These are phyloP conservation scores for Colletotrichum spinosum DNA, from an alignment of 2,329 filamentous ascomycete species.

Conservation along the genomic window DNA sequence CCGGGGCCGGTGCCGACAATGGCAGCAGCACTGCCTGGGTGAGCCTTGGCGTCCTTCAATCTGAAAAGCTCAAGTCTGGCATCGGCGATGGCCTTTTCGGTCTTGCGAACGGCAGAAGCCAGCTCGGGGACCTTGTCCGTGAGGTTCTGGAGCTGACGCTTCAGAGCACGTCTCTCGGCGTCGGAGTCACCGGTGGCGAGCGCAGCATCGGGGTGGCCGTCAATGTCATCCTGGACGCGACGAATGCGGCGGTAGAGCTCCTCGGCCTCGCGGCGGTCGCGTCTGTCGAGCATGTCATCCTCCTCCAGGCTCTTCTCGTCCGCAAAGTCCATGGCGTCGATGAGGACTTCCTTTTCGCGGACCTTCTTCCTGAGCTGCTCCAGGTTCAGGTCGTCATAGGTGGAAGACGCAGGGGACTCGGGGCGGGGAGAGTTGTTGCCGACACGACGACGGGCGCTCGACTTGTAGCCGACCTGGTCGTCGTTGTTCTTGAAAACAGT, in stretches of 20 bases:
- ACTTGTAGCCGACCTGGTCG: conserved; percentile 90
- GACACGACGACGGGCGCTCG: conserved; percentile 88
- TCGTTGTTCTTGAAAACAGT: conserved; percentile 98
- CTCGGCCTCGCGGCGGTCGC: conserved; percentile 91
- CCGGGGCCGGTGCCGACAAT: conserved; percentile 95
- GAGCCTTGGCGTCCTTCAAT: conserved; percentile 89
- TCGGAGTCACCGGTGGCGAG: conserved; percentile 82
- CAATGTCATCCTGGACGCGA: conserved; percentile 93
- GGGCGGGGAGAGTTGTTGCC: conserved; percentile 85
- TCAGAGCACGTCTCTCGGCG: conserved; percentile 86
- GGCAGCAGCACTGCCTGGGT: conserved; percentile 82
- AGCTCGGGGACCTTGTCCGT: conserved; percentile 92
- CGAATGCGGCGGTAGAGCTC: conserved; percentile 94
- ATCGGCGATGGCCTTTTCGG: conserved; percentile 93
- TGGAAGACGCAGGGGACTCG: conserved; percentile 76
- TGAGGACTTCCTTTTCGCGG: conserved; percentile 90
- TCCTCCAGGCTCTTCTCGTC: conserved; percentile 92
- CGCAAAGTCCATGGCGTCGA: conserved; percentile 96
- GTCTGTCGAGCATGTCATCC: conserved; percentile 89
- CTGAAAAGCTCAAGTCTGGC: conserved; percentile 93
- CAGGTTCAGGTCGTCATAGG: conserved; percentile 83
- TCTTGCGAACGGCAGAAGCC: conserved; percentile 89
- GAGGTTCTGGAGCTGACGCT: conserved; percentile 88
- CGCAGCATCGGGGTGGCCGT: conserved; percentile 84
- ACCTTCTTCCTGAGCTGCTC: conserved; percentile 95